Evolutionary conservation across 2,329 filamentous ascomycete species (phyloP), one percentile per base, ranked within the genome.

Genomic region (Aspergillus sp.): DNA sequence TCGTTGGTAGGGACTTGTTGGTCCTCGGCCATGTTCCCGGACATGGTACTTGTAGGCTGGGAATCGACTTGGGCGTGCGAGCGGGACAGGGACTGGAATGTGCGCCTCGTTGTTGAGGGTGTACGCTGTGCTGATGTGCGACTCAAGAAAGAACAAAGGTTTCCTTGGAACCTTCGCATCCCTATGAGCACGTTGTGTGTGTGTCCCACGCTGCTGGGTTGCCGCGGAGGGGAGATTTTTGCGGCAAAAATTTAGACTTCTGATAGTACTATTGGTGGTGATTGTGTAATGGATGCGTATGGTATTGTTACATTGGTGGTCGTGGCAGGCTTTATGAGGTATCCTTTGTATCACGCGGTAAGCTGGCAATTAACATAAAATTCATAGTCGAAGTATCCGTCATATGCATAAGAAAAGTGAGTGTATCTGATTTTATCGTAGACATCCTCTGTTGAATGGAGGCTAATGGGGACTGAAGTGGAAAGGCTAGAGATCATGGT

Each of bases 131-230:
- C 51, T 54, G 58, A 53, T 21, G 63, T 59, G 39, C 50, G 62
- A 60, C 49, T 67, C 48, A 62, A 57, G 52, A 55, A 19, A 51
- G 55, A 57, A 30, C 52, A 63, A 17, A 65, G 43, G 50, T 64
- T 68, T 21, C 55, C 51, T 58, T 63, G 59, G 57, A 55, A 38
- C 62, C 69, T 75, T 71, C 71, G 72, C 74, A 76, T 76, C 54
- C 72, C 73, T 70, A 56, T 54, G 45, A 41, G 52, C 30, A 43
- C 55, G 41, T 19, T 53, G 52, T 38, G 21, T 50, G 30, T 32
- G 50, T 57, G 51, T 23, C 56, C 51, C 51, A 28, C 36, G 25
- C 12, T 10, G 28, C n/a, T 43, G 43, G 19, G 17, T 19, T 47
- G 41, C 32, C 32, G 39, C 17, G 23, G 36, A 45, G 39, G 53